phyloP scores from a whole-genome alignment of 202 grass and related monocot genomes.

The Cymbopogon flexuosus region DNA sequence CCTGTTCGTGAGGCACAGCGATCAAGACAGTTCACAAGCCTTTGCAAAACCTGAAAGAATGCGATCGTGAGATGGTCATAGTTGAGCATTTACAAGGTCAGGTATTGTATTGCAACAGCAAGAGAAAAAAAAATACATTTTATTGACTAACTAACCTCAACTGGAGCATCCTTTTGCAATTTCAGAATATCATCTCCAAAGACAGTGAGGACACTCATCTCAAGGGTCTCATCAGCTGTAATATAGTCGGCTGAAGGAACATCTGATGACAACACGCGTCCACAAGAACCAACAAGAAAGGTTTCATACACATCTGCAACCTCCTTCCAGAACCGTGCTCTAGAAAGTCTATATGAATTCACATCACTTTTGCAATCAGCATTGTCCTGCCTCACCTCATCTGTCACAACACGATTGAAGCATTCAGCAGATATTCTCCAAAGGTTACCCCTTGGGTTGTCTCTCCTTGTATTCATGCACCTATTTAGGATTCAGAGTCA shows the following conservation, averaged over 20 bases:
- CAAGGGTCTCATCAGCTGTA: slow-evolving; percentile 76
- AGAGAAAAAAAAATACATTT: slow-evolving; percentile 18
- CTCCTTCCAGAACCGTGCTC: slow-evolving; percentile 91
- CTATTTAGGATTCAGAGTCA: slow-evolving; percentile 41
- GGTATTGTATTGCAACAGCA: background rate
- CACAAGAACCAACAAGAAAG: slow-evolving; percentile 97
- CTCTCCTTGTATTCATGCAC: slow-evolving; percentile 99
- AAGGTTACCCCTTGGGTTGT: slow-evolving; percentile 87
- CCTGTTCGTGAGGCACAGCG: slow-evolving; percentile 92
- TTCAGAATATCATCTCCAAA: slow-evolving; percentile 76
- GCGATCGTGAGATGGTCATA: slow-evolving; percentile 16
- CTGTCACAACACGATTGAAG: slow-evolving; percentile 67
- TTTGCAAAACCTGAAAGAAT: slow-evolving; percentile 81
- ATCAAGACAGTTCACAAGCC: slow-evolving; percentile 88
- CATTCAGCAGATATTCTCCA: slow-evolving; percentile 93
- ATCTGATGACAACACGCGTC: slow-evolving; percentile 80
- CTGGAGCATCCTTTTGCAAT: slow-evolving; percentile 70
- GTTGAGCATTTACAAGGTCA: slow-evolving; percentile 24
- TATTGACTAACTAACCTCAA: slow-evolving; percentile 47
- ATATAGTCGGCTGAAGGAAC: slow-evolving; percentile 57
- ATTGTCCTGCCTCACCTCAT: slow-evolving; percentile 56
- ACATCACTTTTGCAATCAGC: slow-evolving; percentile 43
- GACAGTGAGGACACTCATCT: slow-evolving; percentile 84
- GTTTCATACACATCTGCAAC: slow-evolving; percentile 94
- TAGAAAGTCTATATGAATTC: slow-evolving; percentile 62